Base-by-base conservation (phyloP, 805 yeast species). In the Limtongia smithiae region DNA sequence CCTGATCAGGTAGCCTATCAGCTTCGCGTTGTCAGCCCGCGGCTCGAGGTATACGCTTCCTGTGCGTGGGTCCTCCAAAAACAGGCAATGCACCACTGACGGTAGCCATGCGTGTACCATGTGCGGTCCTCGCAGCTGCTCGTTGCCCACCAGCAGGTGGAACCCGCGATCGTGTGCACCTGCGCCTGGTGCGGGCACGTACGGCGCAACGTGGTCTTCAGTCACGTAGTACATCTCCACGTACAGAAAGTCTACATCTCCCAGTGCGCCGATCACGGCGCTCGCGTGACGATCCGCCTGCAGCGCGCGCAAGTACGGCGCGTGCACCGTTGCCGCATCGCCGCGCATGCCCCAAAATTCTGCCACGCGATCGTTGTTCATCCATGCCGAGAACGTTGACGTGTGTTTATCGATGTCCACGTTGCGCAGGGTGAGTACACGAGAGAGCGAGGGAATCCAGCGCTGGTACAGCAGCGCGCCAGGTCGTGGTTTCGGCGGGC, bases 91-190 rank as follows among this genome's bases (percentile, higher is more conserved):
- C n/a, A 50, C 42, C 27, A 60, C 42, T 11, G 62, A 55, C 12
- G 57, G 40, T 3, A 60, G 38, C 64, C 64, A 60, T 4, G 50
- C 57, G 11, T 46, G 47, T 9, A 60, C 64, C 7, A 48, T 45
- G 30, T 59, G 60, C 14, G 64, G 64, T 2, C 64, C 64, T 18
- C 64, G 57, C n/a, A 60, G 50, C 31, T 28, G 30, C 21, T 60
- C 62, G 12, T 52, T 48, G 32, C 64, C 64, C 22, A 60, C 64
- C 4, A 60, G 54, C 22, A 61, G 44, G 45, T 60, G 64, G 40
- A 60, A 59, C 12, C 64, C 64, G 39, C 60, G 54, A 40, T 60
- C 64, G 46, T 53, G 52, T 8, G 51, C 41, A 22, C 45, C 48
- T 4, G 37, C 42, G 24, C 31, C 46, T 18, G 28, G 28, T 9